These are phyloP conservation scores for Endoconidiophora laricicola DNA, from an alignment of 2,329 filamentous ascomycete genomes.

Conservation along the genomic window DNA sequence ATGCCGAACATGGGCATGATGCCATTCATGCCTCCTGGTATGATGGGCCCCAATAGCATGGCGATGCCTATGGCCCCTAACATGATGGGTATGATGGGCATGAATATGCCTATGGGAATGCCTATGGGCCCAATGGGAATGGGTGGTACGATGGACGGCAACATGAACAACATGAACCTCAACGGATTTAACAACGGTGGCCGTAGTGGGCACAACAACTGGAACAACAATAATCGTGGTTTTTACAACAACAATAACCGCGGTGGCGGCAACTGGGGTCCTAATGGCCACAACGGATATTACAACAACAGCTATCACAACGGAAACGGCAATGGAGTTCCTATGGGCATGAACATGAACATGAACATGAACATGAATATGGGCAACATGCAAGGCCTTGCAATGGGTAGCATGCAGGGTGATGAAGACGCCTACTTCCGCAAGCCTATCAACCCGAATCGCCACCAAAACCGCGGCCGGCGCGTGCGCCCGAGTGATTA, in stretches of 20 bases:
- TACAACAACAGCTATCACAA: conserved; percentile 6
- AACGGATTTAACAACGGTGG: neutral
- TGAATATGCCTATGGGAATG: conserved; percentile 17
- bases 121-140: conserved; percentile 7
- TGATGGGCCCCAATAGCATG: conserved; percentile 14
- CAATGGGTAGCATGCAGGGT: conserved; percentile 16
- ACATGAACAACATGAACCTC: conserved; percentile 12
- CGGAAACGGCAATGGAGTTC: neutral
- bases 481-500: conserved; percentile 80
- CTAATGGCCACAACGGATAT: conserved; percentile 17
- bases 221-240: neutral
- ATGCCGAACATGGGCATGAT: conserved; percentile 26
- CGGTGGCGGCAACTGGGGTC: conserved; percentile 3
- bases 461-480: conserved; percentile 67
- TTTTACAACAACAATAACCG: conserved; percentile 17
- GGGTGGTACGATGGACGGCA: neutral
- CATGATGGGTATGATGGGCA: conserved; percentile 23
- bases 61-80: conserved; percentile 14
- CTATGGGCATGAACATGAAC: conserved; percentile 16
- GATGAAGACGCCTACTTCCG: conserved; percentile 90
- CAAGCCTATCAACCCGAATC: conserved; percentile 86
- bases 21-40: conserved; percentile 16
- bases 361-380: conserved; percentile 19
- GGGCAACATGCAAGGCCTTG: conserved; percentile 20
- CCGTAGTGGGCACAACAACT: conserved; percentile 15